Base-by-base conservation (phyloP, 306 rosid species). In the Clitoria ternatea region DNA sequence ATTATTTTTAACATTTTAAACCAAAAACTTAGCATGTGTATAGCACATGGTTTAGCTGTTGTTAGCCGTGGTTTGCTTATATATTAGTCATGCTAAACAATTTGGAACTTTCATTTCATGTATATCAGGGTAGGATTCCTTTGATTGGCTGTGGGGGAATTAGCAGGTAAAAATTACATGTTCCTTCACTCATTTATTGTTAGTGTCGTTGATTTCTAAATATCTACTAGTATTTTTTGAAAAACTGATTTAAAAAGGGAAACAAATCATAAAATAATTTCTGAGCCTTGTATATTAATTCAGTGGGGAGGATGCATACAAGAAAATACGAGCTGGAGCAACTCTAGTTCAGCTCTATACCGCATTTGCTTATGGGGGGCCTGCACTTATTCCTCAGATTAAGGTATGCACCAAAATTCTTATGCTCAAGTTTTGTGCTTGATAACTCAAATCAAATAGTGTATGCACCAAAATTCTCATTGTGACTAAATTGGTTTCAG, bases 221-320 rank as follows among this genome's bases (percentile, higher is more conserved):
- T 61, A 43, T 39, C 39, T 79, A 13, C 12, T n/a, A 39, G 75
- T 69, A 19, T 69, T 45, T 4, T 22, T 5, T 3, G 18, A 26
- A n/a, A n/a, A n/a, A n/a, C n/a, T 60, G 27, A 72, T 60, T 63
- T 13, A 1, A 17, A 50, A 54, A 2, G 2, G 2, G 45, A 30
- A 54, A 12, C n/a, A 27, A 77, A 52, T 7, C 45, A 37, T 29
- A 15, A 27, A 36, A 40, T 67, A 33, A 70, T 69, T 49, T 55
- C 44, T 2, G 43, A 26, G 13, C 70, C 70, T 75, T 71, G 18
- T 66, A 15, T 37, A 48, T 8, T 27, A 39, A 74, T 80, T 65
- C 74, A 94, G 98, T 69, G 98, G 98, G 0, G 95, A 91, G 85
- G 98, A 94, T 23, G 98, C 98, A 63, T 94, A 94, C 76, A 72